Conservation (phyloP, 345 rosid genomes). For the Populus simonii region DNA sequence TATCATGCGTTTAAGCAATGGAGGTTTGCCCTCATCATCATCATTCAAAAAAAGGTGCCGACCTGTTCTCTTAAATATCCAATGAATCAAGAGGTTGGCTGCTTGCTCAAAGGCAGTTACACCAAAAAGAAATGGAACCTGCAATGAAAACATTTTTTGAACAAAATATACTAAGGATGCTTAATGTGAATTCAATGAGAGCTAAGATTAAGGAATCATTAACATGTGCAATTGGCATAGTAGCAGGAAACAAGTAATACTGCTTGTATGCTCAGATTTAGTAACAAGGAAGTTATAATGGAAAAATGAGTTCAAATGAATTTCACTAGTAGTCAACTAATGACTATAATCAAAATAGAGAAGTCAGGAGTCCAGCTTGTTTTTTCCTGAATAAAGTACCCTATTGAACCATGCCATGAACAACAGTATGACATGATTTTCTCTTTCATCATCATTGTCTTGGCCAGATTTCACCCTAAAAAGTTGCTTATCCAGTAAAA, state of each 20-base stretch:
- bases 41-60: constrained; percentile 89
- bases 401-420: too few relatives aligned
- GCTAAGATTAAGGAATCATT: background rate
- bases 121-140: constrained; percentile 99
- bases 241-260: background rate
- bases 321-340: background rate
- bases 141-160: constrained; percentile 21
- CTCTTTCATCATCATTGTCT: too few relatives aligned
- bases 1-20: constrained; percentile 72
- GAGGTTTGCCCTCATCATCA: constrained; percentile 76
- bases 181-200: background rate
- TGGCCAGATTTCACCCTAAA: background rate
- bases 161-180: background rate
- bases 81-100: constrained; percentile 80
- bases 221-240: background rate
- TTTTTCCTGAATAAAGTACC: too few relatives aligned
- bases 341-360: too few relatives aligned
- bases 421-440: too few relatives aligned
- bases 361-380: too few relatives aligned
- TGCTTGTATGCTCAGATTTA: background rate
- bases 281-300: background rate
- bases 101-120: constrained; percentile 80
- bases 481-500: background rate
- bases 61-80: constrained; percentile 93
- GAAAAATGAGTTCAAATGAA: background rate